A percentile compares a stretch with the other conserved stretches of the same genome.
phyloP scores from a whole-genome alignment of 345 rosid genomes.

The Euphorbia peplus region DNA sequence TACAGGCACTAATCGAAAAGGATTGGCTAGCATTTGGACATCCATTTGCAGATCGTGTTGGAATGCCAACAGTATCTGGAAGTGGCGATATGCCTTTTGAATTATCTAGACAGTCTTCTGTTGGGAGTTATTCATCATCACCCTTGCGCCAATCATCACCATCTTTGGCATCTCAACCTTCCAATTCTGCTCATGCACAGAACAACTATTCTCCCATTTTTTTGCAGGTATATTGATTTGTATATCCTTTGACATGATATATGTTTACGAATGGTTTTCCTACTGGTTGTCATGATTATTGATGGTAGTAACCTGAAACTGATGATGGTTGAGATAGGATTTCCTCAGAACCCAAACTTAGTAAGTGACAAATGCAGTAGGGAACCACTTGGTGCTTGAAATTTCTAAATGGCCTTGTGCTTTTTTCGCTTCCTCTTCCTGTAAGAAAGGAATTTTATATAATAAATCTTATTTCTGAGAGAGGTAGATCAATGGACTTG shows the following conservation, averaged over 20 bases:
- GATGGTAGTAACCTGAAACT: background rate
- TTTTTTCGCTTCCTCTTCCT: background rate
- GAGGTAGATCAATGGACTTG: background rate
- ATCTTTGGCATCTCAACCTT: slow-evolving; percentile 54
- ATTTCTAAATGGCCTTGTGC: background rate
- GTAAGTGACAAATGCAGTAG: background rate
- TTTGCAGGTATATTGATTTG: slow-evolving; percentile 58
- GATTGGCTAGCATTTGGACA: slow-evolving; percentile 99
- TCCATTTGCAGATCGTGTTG: slow-evolving; percentile 93
- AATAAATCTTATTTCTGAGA: background rate
- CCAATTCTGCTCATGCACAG: slow-evolving; percentile 71
- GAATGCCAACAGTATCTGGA: slow-evolving; percentile 75
- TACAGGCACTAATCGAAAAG: slow-evolving; percentile 90
- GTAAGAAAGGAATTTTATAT: background rate
- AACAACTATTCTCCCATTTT: slow-evolving; percentile 90
- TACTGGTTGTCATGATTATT: slow-evolving; percentile 5
- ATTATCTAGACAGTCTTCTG: slow-evolving; percentile 69
- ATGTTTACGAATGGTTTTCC: background rate
- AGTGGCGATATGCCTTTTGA: slow-evolving; percentile 47
- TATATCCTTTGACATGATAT: background rate
- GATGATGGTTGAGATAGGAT: background rate
- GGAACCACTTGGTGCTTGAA: background rate
- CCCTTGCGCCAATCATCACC: slow-evolving; percentile 70
- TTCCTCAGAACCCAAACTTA: background rate
- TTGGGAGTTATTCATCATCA: slow-evolving; percentile 68